phyloP scores from a whole-genome alignment of 1,284 basidiomycete genomes.

The Afroboletus lepidellus region DNA sequence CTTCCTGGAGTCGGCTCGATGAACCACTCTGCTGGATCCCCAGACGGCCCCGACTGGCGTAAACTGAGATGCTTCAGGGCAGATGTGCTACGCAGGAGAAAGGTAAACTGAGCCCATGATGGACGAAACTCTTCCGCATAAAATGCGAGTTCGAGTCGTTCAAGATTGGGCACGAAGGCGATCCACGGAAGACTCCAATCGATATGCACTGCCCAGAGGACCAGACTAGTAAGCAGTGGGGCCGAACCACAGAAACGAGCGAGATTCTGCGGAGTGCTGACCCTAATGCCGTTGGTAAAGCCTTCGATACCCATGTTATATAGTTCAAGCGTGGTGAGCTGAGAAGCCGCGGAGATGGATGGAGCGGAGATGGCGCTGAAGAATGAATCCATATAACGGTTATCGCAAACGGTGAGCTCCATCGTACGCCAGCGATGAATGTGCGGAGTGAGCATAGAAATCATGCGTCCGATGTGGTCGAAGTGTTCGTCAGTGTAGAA shows the following conservation, averaged over 20 bases:
- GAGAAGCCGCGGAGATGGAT: not conserved
- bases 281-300: not conserved
- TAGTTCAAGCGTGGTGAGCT: not conserved
- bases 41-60: too few species aligned
- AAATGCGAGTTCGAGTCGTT: not conserved
- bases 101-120: too few species aligned
- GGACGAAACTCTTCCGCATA: not conserved
- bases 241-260: not conserved
- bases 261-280: not conserved
- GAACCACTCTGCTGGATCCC: not conserved
- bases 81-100: not conserved
- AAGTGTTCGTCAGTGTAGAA: too few species aligned
- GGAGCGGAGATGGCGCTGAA: not conserved
- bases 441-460: not conserved
- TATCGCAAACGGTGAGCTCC: not conserved
- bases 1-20: constrained; percentile 12
- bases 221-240: not conserved
- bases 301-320: not conserved
- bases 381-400: not conserved
- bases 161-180: not conserved
- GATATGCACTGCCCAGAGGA: not conserved
- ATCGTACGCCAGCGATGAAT: not conserved
- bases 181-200: not conserved
- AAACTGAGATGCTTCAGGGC: not conserved
- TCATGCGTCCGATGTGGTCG: not conserved